A percentile compares a stretch with the other conserved stretches of the same genome.
Evolutionary conservation across 1,284 basidiomycete species (phyloP).

Genomic region (Ceratobasidium sp.): DNA sequence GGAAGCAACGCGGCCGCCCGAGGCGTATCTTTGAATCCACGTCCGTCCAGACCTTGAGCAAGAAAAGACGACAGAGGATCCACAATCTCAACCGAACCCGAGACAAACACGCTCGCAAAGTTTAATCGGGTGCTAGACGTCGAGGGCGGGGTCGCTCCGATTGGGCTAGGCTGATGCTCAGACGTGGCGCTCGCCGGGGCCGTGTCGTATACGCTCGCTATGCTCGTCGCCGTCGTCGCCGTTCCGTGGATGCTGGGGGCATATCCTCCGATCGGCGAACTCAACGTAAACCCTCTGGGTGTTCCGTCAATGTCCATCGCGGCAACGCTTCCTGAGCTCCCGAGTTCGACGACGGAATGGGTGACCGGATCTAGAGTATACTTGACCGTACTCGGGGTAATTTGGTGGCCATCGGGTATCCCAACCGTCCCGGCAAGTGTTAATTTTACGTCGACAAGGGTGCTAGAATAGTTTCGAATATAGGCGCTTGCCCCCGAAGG

Average conservation of each 20-base stretch:
- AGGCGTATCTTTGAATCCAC: slow-evolving; percentile 22
- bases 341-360: too few relatives aligned
- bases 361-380: slow-evolving; percentile 22
- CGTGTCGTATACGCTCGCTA: too few relatives aligned
- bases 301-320: too few relatives aligned
- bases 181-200: too few relatives aligned
- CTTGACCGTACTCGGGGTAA: not conserved
- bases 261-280: too few relatives aligned
- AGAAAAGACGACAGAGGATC: slow-evolving; percentile 5
- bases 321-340: too few relatives aligned
- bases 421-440: slow-evolving; percentile 37
- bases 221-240: too few relatives aligned
- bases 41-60: slow-evolving; percentile 6
- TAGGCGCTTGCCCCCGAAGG: not conserved
- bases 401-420: slow-evolving; percentile 36
- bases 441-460: slow-evolving; percentile 12
- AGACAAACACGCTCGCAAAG: slow-evolving; percentile 11
- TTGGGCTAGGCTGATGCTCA: not conserved
- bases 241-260: too few relatives aligned
- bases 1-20: slow-evolving; percentile 20
- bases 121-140: not conserved
- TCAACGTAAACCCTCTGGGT: too few relatives aligned
- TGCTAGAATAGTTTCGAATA: not conserved
- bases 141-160: not conserved
- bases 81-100: slow-evolving; percentile 6